Conservation (phyloP, 2,329 filamentous ascomycete genomes). For the Teratosphaeria viscida region DNA sequence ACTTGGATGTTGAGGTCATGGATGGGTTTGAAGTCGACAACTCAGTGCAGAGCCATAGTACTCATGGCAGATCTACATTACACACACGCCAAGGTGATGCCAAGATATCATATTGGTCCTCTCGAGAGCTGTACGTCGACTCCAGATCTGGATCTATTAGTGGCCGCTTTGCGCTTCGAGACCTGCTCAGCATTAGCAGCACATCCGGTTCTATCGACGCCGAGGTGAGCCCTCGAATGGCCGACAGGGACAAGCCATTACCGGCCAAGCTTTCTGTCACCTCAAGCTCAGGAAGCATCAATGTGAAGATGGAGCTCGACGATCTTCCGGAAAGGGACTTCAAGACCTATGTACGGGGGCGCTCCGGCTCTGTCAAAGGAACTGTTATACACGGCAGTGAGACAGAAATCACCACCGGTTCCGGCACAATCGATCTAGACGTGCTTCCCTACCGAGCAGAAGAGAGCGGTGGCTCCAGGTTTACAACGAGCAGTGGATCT, state of each 20-base stretch:
- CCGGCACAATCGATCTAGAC: slow-evolving; percentile 28
- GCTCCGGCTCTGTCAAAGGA: slow-evolving; percentile 29
- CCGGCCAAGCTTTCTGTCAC: slow-evolving; percentile 29
- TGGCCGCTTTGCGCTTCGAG: slow-evolving; percentile 31
- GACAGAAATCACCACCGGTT: slow-evolving; percentile 27
- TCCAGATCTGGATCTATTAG: slow-evolving; percentile 31
- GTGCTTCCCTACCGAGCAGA: slow-evolving; percentile 26
- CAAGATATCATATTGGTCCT: slow-evolving; percentile 23
- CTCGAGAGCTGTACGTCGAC: slow-evolving; percentile 30
- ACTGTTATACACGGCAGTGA: slow-evolving; percentile 31
- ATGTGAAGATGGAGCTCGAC: slow-evolving; percentile 21
- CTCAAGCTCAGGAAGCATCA: slow-evolving; percentile 29
- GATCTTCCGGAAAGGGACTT: slow-evolving; percentile 32
- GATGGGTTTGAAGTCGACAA: slow-evolving; percentile 16
- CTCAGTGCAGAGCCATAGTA: slow-evolving; percentile 6
- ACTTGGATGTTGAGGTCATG: slow-evolving; percentile 30
- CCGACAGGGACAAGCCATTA: slow-evolving; percentile 15
- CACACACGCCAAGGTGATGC: slow-evolving; percentile 26
- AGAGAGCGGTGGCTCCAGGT: slow-evolving; percentile 7
- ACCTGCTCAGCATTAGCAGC: slow-evolving; percentile 31
- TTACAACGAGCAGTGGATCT: slow-evolving; percentile 27
- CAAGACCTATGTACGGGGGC: slow-evolving; percentile 28
- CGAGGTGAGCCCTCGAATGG: slow-evolving; percentile 29
- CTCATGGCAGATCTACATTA: slow-evolving; percentile 24
- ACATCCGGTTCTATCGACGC: slow-evolving; percentile 32